These are phyloP conservation scores for Trichoderma sp. DNA, from an alignment of 2,329 filamentous ascomycete genomes.

Conservation along the genomic window DNA sequence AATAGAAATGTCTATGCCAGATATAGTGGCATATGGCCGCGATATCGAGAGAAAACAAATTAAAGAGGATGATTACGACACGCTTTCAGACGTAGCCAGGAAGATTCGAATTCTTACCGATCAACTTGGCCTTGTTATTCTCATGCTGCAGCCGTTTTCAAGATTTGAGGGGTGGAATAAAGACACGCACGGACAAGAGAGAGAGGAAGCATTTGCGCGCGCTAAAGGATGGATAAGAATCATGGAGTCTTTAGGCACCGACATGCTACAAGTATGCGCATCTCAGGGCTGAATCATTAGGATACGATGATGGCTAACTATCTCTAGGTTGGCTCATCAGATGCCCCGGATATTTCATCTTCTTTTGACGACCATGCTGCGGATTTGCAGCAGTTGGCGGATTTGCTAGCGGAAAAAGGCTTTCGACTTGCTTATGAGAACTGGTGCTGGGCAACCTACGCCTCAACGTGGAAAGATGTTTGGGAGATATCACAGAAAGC, in stretches of 20 bases:
- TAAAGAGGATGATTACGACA: slow-evolving; percentile 60
- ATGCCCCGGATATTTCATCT: slow-evolving; percentile 60
- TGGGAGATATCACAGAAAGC: slow-evolving; percentile 70
- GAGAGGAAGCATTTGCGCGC: slow-evolving; percentile 64
- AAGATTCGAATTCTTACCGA: slow-evolving; percentile 60
- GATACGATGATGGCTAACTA: neutral
- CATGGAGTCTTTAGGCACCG: slow-evolving; percentile 67
- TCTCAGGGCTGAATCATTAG: neutral
- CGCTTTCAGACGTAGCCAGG: slow-evolving; percentile 48
- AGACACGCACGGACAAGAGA: slow-evolving; percentile 52
- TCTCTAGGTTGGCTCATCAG: slow-evolving; percentile 62
- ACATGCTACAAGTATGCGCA: slow-evolving; percentile 2
- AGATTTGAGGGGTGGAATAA: slow-evolving; percentile 77
- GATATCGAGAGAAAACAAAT: slow-evolving; percentile 56
- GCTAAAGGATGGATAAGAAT: slow-evolving; percentile 70
- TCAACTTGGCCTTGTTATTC: slow-evolving; percentile 59
- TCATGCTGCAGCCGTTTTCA: slow-evolving; percentile 76
- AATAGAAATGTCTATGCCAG: slow-evolving; percentile 76
- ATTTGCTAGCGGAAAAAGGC: slow-evolving; percentile 60
- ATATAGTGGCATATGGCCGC: slow-evolving; percentile 66
- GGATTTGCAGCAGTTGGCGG: slow-evolving; percentile 67
- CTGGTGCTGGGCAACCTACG: slow-evolving; percentile 78
- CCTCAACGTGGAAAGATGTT: slow-evolving; percentile 68
- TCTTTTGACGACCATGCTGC: slow-evolving; percentile 56
- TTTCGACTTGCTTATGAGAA: slow-evolving; percentile 76